phyloP scores from a whole-genome alignment of 2,329 filamentous ascomycete genomes.

The Chalaropsis ovoidea region DNA sequence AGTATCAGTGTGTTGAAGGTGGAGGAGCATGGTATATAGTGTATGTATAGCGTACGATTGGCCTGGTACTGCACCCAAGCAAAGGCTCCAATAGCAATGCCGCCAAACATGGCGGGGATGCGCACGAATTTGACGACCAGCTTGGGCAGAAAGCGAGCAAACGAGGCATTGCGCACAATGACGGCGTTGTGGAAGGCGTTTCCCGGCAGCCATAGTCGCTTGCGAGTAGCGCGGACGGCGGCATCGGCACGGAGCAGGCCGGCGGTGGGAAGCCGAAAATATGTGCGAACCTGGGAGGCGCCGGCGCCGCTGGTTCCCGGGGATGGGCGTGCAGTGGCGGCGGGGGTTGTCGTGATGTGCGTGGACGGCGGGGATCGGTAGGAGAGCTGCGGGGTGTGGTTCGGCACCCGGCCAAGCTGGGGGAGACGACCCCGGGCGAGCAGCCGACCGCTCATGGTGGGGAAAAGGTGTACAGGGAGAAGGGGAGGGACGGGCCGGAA shows the following conservation, averaged over 20 bases:
- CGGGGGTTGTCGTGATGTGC: not conserved
- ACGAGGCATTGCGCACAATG: conserved; percentile 53
- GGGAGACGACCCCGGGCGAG: conserved; percentile 24
- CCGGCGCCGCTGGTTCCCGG: not conserved
- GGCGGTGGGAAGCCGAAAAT: conserved; percentile 54
- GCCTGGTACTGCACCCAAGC: conserved; percentile 97
- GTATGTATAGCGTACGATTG: conserved; percentile 52
- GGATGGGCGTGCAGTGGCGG: not conserved
- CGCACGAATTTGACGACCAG: conserved; percentile 82
- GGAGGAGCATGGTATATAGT: not conserved
- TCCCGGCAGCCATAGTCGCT: conserved; percentile 65
- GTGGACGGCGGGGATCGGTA: conserved; percentile 6
- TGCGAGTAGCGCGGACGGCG: conserved; percentile 49
- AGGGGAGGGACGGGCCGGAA: not conserved
- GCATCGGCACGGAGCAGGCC: conserved; percentile 59
- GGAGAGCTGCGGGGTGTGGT: conserved; percentile 15
- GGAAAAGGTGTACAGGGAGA: not conserved
- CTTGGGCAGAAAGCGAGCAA: conserved; percentile 63
- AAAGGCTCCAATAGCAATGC: conserved; percentile 71
- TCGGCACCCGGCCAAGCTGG: conserved; percentile 23
- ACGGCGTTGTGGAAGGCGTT: conserved; percentile 78
- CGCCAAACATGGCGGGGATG: conserved; percentile 84
- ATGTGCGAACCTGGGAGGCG: conserved; percentile 13
- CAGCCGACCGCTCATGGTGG: conserved; percentile 25
- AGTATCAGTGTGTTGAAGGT: conserved; percentile 5